Evolutionary conservation across 1,139 yeast species (phyloP).

Genomic region (Sporopachydermia cereana): DNA sequence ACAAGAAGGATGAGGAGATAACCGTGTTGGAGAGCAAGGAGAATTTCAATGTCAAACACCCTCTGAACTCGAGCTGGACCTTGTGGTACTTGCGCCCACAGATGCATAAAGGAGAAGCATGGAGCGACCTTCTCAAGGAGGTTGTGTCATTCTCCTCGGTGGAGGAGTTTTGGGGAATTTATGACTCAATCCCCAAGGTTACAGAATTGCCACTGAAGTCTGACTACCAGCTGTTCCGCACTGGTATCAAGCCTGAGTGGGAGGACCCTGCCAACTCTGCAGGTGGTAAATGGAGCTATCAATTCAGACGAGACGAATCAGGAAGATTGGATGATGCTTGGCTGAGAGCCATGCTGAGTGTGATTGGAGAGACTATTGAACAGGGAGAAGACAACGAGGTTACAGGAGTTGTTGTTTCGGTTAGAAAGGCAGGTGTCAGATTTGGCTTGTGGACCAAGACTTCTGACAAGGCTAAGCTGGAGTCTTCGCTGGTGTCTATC

Average conservation of each 20-base stretch:
- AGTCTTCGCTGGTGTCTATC: slow-evolving; percentile 36
- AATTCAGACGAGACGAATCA: slow-evolving; percentile 27
- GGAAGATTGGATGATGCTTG: slow-evolving; percentile 70
- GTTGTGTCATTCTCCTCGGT: slow-evolving; percentile 87
- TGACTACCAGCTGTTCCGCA: slow-evolving; percentile 91
- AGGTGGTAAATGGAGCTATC: slow-evolving; percentile 94
- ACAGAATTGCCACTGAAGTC: slow-evolving; percentile 84
- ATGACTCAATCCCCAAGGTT: slow-evolving; percentile 88
- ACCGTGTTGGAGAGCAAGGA: slow-evolving; percentile 60
- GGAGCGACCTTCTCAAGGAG: slow-evolving; percentile 91
- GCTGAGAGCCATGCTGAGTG: slow-evolving; percentile 83
- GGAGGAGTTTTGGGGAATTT: slow-evolving; percentile 98
- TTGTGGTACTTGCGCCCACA: slow-evolving; percentile 97
- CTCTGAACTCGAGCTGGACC: slow-evolving; percentile 89
- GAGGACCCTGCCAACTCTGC: slow-evolving; percentile 79
- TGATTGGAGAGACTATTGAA: slow-evolving; percentile 93
- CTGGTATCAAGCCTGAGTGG: slow-evolving; percentile 97
- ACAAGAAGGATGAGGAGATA: slow-evolving; percentile 12
- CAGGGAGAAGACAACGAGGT: slow-evolving; percentile 74
- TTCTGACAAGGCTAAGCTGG: slow-evolving; percentile 51
- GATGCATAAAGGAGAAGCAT: slow-evolving; percentile 64
- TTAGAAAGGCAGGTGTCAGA: slow-evolving; percentile 74
- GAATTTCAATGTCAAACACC: slow-evolving; percentile 77
- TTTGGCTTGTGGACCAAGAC: slow-evolving; percentile 92
- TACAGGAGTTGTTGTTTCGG: slow-evolving; percentile 87